A percentile compares a stretch with the other conserved stretches of the same genome.
These are phyloP conservation scores for Plasmodium chabaudi DNA, from an alignment of 169 alveolate species.

Conservation along the genomic window DNA sequence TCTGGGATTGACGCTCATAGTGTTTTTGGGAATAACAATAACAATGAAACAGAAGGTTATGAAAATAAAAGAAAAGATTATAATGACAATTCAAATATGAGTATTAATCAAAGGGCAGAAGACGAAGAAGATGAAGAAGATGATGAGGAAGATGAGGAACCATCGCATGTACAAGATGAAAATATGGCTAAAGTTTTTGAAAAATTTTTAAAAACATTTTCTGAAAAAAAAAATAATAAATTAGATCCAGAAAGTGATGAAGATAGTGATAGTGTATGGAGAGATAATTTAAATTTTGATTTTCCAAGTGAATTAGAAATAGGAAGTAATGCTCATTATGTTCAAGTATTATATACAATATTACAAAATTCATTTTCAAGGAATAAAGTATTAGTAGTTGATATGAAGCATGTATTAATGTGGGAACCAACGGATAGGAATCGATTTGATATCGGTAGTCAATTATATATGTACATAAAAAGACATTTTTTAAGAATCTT, in stretches of 20 bases:
- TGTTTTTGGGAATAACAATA: constrained; percentile 28
- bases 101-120: constrained; percentile 9
- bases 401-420: constrained; percentile 80
- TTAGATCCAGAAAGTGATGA: constrained; percentile 79
- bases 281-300: constrained; percentile 69
- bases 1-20: constrained; percentile 71
- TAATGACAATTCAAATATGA: constrained; percentile 34
- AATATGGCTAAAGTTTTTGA: constrained; percentile 86
- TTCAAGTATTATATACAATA: constrained; percentile 38
- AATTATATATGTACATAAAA: constrained; percentile 82
- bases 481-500: constrained; percentile 83
- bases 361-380: constrained; percentile 78
- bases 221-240: constrained; percentile 73
- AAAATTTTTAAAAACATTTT: constrained; percentile 79
- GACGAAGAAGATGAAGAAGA: constrained; percentile 62
- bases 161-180: constrained; percentile 85
- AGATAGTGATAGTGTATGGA: constrained; percentile 58
- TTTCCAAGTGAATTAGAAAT: constrained; percentile 78
- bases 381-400: constrained; percentile 82
- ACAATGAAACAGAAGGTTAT: constrained; percentile 25
- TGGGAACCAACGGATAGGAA: constrained; percentile 83
- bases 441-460: constrained; percentile 80
- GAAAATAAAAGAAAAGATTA: constrained; percentile 31
- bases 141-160: constrained; percentile 79
- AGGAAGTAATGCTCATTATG: constrained; percentile 75